Evolutionary conservation across 2,329 filamentous ascomycete genomes (phyloP).

Genomic region (Epichloe scottii): DNA sequence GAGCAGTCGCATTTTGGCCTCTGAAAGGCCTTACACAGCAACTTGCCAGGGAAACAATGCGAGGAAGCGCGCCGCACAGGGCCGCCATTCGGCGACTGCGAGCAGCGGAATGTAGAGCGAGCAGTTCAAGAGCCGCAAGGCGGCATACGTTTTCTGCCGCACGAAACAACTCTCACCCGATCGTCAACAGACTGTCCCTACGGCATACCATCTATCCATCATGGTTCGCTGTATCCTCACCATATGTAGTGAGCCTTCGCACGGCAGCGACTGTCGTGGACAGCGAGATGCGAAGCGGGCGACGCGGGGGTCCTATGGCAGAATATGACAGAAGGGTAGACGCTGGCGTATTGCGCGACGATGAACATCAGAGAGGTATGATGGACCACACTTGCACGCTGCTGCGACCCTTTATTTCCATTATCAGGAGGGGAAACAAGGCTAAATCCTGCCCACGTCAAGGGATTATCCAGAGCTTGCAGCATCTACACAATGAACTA

Average conservation of each 20-base stretch:
- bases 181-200: background rate
- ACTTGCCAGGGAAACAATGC: slow-evolving; percentile 7
- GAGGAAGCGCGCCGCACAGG: slow-evolving; percentile 7
- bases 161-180: background rate
- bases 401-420: background rate
- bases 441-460: background rate
- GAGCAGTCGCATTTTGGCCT: background rate
- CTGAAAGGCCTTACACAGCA: background rate
- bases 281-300: slow-evolving; percentile 17
- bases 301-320: slow-evolving; percentile 71
- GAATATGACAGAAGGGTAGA: slow-evolving; percentile 81
- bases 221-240: background rate
- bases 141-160: slow-evolving; percentile 1
- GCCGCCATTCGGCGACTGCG: slow-evolving; percentile 9
- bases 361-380: slow-evolving; percentile 77
- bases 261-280: slow-evolving; percentile 18
- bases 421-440: background rate
- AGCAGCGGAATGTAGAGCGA: slow-evolving; percentile 5
- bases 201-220: background rate
- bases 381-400: slow-evolving; percentile 8
- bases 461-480: slow-evolving; percentile 82
- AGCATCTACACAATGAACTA: slow-evolving; percentile 79
- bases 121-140: slow-evolving; percentile 1
- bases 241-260: slow-evolving; percentile 6
- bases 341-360: slow-evolving; percentile 63